Evolutionary conservation across 2,329 filamentous ascomycete species (phyloP), one percentile per base, ranked within the genome.

Genomic region (Teratosphaeria nubilosa): DNA sequence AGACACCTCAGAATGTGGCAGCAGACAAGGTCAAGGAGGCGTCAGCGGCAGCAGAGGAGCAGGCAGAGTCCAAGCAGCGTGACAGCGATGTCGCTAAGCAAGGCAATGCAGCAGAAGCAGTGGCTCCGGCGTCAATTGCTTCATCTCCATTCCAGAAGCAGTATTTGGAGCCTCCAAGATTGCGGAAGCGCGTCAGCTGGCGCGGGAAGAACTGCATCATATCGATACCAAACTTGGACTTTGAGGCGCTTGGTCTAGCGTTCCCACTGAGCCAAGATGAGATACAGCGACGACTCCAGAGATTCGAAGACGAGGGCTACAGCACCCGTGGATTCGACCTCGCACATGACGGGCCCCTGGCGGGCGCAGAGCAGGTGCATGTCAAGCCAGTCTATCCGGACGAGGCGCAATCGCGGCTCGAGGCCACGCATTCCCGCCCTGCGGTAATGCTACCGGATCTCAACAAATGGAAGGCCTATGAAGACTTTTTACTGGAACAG

Each of bases 401-500:
- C 51, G 76, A 80, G 51, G 76, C 79, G 34, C 65, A 69, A 50
- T 51, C 57, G 30, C 64, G 58, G 9, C 52, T 59, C 11, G 20
- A 62, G 25, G 59, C 64, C n/a, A 50, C 34, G 24, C 58, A 64
- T 10, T 83, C 90, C 57, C 69, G 87, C 32, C 72, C 70, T 7
- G 74, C 74, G 55, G 86, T 94, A 37, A 80, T 80, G 25, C 78
- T 94, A 60, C 87, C 89, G 1, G 86, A 90, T 67, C 75, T 87
- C 62, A 84, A 86, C 48, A 80, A 83, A 66, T 89, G 86, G 86
- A 87, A 90, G 68, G 79, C 84, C 27, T 96, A 97, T 72, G 87
- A 91, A 59, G 82, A 87, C 57, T 86, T 87, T 64, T 77, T 97
- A 37, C 85, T 89, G 65, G 94, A 99, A 75, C 90, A 92, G 60